phyloP scores from a whole-genome alignment of 192 early-diverging fungal genomes.

The Coemansia sp. region DNA sequence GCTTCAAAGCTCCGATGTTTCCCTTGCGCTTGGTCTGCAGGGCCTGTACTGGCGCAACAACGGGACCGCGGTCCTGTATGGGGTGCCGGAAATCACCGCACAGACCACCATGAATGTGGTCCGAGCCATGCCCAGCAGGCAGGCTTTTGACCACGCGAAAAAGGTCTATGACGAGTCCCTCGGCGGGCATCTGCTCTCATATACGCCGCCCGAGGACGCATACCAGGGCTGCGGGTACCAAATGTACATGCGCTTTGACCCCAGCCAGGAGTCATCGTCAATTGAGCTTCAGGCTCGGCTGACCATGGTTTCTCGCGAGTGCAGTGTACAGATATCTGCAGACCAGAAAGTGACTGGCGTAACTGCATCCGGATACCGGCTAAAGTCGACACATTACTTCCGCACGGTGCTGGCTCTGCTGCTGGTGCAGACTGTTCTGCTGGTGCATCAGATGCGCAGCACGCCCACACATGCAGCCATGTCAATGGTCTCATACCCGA shows the following conservation, averaged over 20 bases:
- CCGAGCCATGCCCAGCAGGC: constrained; percentile 19
- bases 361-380: constrained; percentile 6
- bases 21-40: constrained; percentile 10
- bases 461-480: constrained; percentile 66
- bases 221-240: constrained; percentile 35
- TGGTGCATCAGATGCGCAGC: constrained; percentile 63
- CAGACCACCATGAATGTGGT: constrained; percentile 22
- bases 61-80: constrained; percentile 27
- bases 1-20: constrained; percentile 8
- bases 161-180: constrained; percentile 10
- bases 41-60: constrained; percentile 31
- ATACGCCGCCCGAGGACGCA: constrained; percentile 17
- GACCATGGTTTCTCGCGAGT: constrained; percentile 22
- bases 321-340: constrained; percentile 15
- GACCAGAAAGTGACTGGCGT: constrained; percentile 13
- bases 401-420: constrained; percentile 15
- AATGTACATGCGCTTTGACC: constrained; percentile 21
- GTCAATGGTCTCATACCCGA: constrained; percentile 65
- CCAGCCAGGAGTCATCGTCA: background rate
- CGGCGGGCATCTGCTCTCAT: constrained; percentile 12
- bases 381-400: constrained; percentile 22
- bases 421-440: constrained; percentile 26
- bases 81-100: constrained; percentile 15
- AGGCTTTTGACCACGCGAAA: constrained; percentile 23
- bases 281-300: background rate